Evolutionary conservation across 208 protist species (phyloP).

Genomic region (Trypanosomatidae sp.): DNA sequence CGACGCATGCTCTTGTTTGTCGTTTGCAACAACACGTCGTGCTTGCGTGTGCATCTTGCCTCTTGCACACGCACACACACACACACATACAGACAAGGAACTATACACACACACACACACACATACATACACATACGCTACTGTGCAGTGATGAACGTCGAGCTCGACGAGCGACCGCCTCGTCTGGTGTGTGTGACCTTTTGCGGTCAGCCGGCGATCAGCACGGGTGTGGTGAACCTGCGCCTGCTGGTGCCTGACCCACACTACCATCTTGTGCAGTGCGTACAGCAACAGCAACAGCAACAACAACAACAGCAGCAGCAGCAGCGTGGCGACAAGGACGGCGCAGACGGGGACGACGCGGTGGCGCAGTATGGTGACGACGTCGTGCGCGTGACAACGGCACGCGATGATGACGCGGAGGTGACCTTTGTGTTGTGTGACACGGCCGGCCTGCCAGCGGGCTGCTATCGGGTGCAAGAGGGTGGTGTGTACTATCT

Average conservation of each 20-base stretch:
- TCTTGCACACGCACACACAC: too few relatives aligned
- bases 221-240: constrained; percentile 52
- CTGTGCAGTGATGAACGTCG: not conserved
- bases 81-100: not conserved
- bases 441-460: constrained; percentile 11
- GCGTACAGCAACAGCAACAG: constrained; percentile 2
- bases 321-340: too few relatives aligned
- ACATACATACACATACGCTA: constrained; percentile 1
- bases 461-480: constrained; percentile 17
- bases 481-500: constrained; percentile 25
- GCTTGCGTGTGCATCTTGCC: too few relatives aligned
- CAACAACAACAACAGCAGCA: too few relatives aligned
- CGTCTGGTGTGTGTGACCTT: constrained; percentile 14
- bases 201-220: constrained; percentile 31
- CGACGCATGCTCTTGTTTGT: too few relatives aligned
- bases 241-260: constrained; percentile 23
- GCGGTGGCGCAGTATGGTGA: too few relatives aligned
- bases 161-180: constrained; percentile 1
- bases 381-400: too few relatives aligned
- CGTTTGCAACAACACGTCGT: too few relatives aligned
- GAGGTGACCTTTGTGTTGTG: constrained; percentile 12
- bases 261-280: constrained; percentile 30
- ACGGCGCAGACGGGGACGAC: too few relatives aligned
- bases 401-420: too few relatives aligned
- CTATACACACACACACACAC: constrained; percentile 1